A percentile compares a stretch with the other conserved stretches of the same genome.
Evolutionary conservation across 371 early-diverging fungal species (phyloP).

Genomic region (Circinella minor): DNA sequence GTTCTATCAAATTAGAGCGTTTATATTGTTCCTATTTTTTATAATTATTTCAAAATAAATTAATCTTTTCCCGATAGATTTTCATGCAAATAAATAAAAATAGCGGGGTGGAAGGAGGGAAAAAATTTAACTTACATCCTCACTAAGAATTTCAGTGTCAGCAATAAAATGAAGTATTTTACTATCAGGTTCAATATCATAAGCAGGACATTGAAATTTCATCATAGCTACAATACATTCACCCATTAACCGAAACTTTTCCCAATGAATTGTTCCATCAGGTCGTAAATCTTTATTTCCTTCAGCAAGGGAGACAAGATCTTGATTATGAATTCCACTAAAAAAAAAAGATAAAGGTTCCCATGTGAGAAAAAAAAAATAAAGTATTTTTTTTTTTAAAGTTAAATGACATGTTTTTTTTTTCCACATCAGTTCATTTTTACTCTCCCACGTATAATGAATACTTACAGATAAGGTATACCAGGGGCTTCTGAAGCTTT

Average conservation of each 20-base stretch:
- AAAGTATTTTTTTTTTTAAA: too few relatives aligned
- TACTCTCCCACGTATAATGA: not conserved
- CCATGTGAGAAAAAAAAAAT: not conserved
- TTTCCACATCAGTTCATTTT: too few relatives aligned
- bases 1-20: slow-evolving; percentile 18
- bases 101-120: not conserved
- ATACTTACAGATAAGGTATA: slow-evolving; percentile 62
- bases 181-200: slow-evolving; percentile 29
- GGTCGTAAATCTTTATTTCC: slow-evolving; percentile 61
- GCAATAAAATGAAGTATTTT: slow-evolving; percentile 24
- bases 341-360: not conserved
- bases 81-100: slow-evolving; percentile 6
- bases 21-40: slow-evolving; percentile 13
- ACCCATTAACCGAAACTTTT: slow-evolving; percentile 64
- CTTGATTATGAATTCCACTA: slow-evolving; percentile 63
- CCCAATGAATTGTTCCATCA: slow-evolving; percentile 66
- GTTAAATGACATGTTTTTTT: too few relatives aligned
- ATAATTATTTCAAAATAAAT: too few relatives aligned
- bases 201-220: slow-evolving; percentile 48
- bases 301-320: slow-evolving; percentile 60
- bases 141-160: slow-evolving; percentile 26
- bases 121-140: slow-evolving; percentile 24
- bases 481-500: slow-evolving; percentile 57
- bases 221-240: slow-evolving; percentile 56
- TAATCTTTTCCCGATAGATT: not conserved